These are phyloP conservation scores for Zalaria obscura DNA, from an alignment of 2,329 filamentous ascomycete species.

Conservation along the genomic window DNA sequence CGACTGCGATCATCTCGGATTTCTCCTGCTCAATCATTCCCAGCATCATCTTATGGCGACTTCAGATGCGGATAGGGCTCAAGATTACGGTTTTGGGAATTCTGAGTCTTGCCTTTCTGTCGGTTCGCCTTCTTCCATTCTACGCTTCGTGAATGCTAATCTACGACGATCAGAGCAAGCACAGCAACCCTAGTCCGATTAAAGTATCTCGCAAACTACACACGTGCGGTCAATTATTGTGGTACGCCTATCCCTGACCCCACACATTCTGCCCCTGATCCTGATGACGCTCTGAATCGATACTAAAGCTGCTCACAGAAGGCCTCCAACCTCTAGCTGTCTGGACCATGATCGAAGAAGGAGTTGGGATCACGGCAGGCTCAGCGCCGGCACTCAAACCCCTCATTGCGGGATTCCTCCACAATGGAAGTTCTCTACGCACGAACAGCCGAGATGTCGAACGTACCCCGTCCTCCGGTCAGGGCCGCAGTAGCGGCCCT, in stretches of 20 bases:
- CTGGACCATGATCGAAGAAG: conserved; percentile 7
- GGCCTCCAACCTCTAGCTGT: conserved; percentile 5
- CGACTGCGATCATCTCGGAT: conserved; percentile 17
- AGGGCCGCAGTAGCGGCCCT: too few relatives aligned
- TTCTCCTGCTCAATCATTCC: conserved; percentile 21
- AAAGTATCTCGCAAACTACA: conserved; percentile 21
- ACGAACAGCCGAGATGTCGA: too few relatives aligned
- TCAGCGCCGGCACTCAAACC: conserved; percentile 6
- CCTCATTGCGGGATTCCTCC: background rate
- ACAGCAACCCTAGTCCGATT: conserved; percentile 29
- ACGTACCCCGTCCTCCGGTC: too few relatives aligned
- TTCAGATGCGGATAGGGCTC: conserved; percentile 19
- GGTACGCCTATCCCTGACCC: conserved; percentile 10
- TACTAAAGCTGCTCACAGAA: background rate
- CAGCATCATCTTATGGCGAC: conserved; percentile 19
- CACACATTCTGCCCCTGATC: too few relatives aligned
- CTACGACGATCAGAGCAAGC: conserved; percentile 26
- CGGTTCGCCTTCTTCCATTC: background rate
- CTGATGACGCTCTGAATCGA: too few relatives aligned
- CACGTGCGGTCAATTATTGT: conserved; percentile 19
- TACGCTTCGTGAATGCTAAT: background rate
- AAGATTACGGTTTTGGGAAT: conserved; percentile 20
- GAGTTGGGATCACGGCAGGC: conserved; percentile 7
- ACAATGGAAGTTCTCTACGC: too few relatives aligned
- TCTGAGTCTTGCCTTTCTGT: conserved; percentile 18